These are phyloP conservation scores for Sclerotinia trifoliorum DNA, from an alignment of 2,329 filamentous ascomycete species.

Conservation along the genomic window DNA sequence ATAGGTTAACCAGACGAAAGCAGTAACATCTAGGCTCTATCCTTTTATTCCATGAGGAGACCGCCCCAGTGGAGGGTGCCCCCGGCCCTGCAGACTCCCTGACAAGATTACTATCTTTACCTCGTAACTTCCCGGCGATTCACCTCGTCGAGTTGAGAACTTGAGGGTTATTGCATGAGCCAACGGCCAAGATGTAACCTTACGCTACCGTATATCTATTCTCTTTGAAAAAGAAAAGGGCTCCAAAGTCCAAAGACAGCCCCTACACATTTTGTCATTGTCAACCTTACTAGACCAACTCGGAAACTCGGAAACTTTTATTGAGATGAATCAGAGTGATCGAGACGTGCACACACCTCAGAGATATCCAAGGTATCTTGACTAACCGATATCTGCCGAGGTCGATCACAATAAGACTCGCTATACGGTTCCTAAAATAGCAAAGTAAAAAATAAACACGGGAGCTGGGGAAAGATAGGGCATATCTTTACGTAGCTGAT, in stretches of 20 bases:
- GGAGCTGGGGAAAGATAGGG: not conserved
- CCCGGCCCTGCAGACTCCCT: not conserved
- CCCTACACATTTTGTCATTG: slow-evolving; percentile 3
- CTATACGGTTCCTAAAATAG: not conserved
- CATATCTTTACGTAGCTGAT: slow-evolving; percentile 8
- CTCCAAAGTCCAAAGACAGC: not conserved
- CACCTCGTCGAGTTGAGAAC: not conserved
- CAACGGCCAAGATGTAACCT: not conserved
- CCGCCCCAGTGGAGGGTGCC: not conserved
- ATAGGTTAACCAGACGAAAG: no score
- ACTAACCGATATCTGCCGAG: not conserved
- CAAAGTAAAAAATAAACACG: not conserved
- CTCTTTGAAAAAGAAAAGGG: not conserved
- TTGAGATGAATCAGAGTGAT: slow-evolving; percentile 4
- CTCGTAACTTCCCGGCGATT: not conserved
- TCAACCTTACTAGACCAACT: not conserved
- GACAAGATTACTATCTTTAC: not conserved
- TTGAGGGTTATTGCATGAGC: not conserved
- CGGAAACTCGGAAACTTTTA: slow-evolving; percentile 2
- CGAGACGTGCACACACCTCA: slow-evolving; percentile 14
- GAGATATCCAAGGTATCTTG: slow-evolving; percentile 5
- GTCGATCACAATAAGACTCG: slow-evolving; percentile 17
- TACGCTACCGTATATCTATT: not conserved
- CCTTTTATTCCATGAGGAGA: not conserved
- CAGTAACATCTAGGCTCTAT: not conserved